phyloP scores from a whole-genome alignment of 2,329 filamentous ascomycete species.

The Penicillium olsonii region DNA sequence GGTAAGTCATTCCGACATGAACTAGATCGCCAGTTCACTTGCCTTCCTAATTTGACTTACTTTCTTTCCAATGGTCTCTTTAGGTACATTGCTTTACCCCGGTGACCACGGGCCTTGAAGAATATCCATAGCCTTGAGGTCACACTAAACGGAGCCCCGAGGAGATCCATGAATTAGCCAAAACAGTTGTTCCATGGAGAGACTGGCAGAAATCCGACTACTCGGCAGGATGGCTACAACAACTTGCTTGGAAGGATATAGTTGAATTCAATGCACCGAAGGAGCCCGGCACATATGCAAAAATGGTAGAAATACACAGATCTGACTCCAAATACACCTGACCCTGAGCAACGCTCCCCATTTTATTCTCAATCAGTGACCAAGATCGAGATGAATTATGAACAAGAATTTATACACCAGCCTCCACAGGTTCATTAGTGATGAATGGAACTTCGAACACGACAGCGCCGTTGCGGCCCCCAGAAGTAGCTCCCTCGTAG shows the following conservation, averaged over 20 bases:
- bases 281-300: conserved; percentile 10
- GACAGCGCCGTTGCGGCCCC: conserved; percentile 78
- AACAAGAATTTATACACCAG: conserved; percentile 24
- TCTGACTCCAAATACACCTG: conserved; percentile 26
- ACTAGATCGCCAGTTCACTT: no score
- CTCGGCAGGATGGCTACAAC: no score
- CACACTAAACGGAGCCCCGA: no score
- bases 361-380: conserved; percentile 10
- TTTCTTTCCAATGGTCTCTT: no score
- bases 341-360: conserved; percentile 19
- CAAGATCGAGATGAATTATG: conserved; percentile 12
- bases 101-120: no score
- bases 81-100: no score
- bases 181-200: no score
- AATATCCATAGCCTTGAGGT: no score
- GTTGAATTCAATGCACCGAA: conserved; percentile 11
- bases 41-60: no score
- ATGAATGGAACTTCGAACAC: conserved; percentile 75
- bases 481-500: conserved; percentile 32
- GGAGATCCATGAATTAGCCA: no score
- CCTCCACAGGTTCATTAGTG: conserved; percentile 18
- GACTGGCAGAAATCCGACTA: no score
- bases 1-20: no score
- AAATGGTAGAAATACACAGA: conserved; percentile 15
- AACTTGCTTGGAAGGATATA: conserved; percentile 7